phyloP scores from a whole-genome alignment of 1,284 basidiomycete species.

The Anthracocystis panici-leucophaei region DNA sequence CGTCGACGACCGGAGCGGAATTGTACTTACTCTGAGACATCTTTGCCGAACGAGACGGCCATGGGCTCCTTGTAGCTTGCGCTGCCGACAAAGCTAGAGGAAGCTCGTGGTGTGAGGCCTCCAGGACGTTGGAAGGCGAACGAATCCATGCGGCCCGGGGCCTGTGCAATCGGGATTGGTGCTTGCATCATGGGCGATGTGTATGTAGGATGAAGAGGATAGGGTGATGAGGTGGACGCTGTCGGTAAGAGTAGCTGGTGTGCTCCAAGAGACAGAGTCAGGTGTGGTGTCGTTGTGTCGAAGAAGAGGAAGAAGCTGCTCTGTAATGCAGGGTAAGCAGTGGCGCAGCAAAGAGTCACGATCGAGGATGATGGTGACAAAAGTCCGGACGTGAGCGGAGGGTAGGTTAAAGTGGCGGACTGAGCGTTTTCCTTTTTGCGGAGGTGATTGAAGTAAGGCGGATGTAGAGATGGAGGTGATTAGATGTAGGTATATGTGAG shows the following conservation, averaged over 20 bases:
- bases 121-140: slow-evolving; percentile 49
- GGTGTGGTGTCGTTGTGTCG: slow-evolving; percentile 12
- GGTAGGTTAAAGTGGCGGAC: not conserved
- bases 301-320: not conserved
- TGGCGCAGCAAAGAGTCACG: not conserved
- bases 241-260: not conserved
- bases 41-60: slow-evolving; percentile 65
- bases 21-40: slow-evolving; percentile 64
- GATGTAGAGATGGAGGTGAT: slow-evolving; percentile 6
- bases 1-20: not conserved
- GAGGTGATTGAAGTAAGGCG: slow-evolving; percentile 18
- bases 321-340: not conserved
- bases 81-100: slow-evolving; percentile 56
- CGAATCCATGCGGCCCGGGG: slow-evolving; percentile 40
- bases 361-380: not conserved
- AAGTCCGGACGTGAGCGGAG: not conserved
- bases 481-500: slow-evolving; percentile 12
- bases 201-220: not conserved
- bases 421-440: slow-evolving; percentile 18
- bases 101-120: slow-evolving; percentile 45
- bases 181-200: slow-evolving; percentile 48
- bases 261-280: not conserved
- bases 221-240: no score
- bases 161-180: slow-evolving; percentile 52
- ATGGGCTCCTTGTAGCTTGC: slow-evolving; percentile 64